Percentiles rank a stretch among this genome's conserved stretches.
Conservation (phyloP, 164 flowering plant species). For the Kalanchoe fedtschenkoi region DNA sequence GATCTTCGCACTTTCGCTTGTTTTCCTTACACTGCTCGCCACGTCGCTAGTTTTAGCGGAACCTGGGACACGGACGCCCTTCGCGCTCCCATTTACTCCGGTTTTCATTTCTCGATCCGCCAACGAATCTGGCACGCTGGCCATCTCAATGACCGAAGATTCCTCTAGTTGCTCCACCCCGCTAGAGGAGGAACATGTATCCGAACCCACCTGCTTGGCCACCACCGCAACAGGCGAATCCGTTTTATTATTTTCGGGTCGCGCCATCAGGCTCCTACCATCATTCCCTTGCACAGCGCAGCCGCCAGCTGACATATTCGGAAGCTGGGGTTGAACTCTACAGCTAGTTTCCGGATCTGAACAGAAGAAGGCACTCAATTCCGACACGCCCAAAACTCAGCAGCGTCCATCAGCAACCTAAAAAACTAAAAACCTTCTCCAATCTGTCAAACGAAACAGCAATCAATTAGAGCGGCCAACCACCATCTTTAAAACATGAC, state of each 20-base stretch:
- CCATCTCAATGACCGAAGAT: constrained; percentile 18
- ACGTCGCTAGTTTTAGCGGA: constrained; percentile 71
- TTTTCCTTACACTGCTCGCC: constrained; percentile 43
- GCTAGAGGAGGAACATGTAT: constrained; percentile 9
- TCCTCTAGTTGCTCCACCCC: constrained; percentile 18
- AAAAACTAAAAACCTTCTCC: neutral
- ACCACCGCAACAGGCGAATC: neutral
- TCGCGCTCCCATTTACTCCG: constrained; percentile 36
- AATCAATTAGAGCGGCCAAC: too few relatives aligned
- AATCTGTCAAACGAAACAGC: neutral
- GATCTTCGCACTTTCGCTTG: constrained; percentile 59
- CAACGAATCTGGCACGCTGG: constrained; percentile 24
- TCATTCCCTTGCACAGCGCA: neutral
- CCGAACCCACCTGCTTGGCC: neutral
- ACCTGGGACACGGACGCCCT: constrained; percentile 50
- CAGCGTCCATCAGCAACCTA: too few relatives aligned
- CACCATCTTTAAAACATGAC: too few relatives aligned
- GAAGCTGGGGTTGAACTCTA: neutral
- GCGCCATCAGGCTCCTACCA: neutral
- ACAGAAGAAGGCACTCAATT: too few relatives aligned
- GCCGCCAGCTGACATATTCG: neutral
- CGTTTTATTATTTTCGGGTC: neutral
- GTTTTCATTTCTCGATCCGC: constrained; percentile 48
- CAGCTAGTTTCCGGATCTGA: neutral
- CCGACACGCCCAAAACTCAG: too few relatives aligned